Base-by-base conservation (phyloP, 1,284 basidiomycete species). In the Cryptococcus amylolentus region DNA sequence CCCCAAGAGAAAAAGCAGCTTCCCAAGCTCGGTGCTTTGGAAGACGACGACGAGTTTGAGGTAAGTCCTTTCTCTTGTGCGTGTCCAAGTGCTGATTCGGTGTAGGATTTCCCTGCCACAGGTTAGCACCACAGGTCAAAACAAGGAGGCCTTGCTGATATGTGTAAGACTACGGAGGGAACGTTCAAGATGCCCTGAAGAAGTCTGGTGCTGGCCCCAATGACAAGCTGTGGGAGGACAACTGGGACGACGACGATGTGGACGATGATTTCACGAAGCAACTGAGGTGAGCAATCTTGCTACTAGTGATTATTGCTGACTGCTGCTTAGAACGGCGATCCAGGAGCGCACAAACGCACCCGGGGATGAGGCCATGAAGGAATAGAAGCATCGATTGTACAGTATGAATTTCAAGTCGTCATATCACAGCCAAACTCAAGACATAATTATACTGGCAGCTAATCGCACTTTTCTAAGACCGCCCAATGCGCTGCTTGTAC, bases 241-340 rank as follows among this genome's bases (percentile, higher is more conserved):
- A 97, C 76, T 98, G 95, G 95, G 95, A 98, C 71, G 95, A 98
- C 70, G 95, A 98, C 78, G 94, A 97, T 77, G 87, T 96, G 60
- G 95, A 96, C 75, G 94, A 97, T 71, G 92, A 97, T 67, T 98
- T 98, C 74, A 94, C 91, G 70, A 87, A 90, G 57, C 92, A 96
- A 77, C 80, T 98, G 67, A 85, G 95, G 94, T 94, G 68, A 13
- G 26, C 42, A 2, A 26, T 6, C 20, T 13, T 35, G 26, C 31
- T 16, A 27, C 37, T 10, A 2, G n/a, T 14, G 23, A 26, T 20
- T n/a, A 3, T 6, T 40, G 40, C 50, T 42, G 20, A 42, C 42
- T 13, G 3, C 14, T 38, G 3, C 35, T 5, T 55, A 70, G 69
- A 54, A 69, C 65, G 46, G 73, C 73, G 3, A 73, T 75, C 23